These are phyloP conservation scores for Penicillium soppii DNA, from an alignment of 495 filamentous ascomycete genomes.

Conservation along the genomic window DNA sequence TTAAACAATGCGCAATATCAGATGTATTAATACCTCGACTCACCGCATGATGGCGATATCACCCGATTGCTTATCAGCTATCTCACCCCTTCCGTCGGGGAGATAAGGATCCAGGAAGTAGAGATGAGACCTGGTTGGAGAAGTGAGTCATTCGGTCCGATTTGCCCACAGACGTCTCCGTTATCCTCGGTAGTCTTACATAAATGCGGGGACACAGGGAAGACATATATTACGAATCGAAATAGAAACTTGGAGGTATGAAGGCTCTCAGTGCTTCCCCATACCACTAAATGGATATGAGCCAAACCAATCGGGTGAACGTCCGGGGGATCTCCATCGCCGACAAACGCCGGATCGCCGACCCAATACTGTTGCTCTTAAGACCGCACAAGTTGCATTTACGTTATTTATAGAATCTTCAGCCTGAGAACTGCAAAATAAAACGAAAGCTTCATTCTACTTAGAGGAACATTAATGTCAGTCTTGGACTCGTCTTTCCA, in stretches of 20 bases:
- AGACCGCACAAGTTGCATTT: no score
- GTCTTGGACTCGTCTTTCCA: no score
- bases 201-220: conserved; percentile 5
- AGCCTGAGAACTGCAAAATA: no score
- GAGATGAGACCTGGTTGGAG: neutral
- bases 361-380: neutral
- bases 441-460: no score
- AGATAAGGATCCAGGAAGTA: neutral
- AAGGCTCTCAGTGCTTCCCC: no score
- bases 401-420: no score
- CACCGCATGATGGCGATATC: no score
- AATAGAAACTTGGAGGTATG: neutral
- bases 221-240: conserved; percentile 5
- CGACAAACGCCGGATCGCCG: conserved; percentile 10
- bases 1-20: no score
- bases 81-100: conserved; percentile 15
- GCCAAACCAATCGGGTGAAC: conserved; percentile 14
- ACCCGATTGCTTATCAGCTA: conserved; percentile 16
- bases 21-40: neutral
- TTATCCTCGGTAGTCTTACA: neutral
- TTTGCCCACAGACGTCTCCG: neutral
- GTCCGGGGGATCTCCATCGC: conserved; percentile 9
- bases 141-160: neutral
- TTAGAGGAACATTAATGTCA: no score
- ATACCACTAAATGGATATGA: no score